A percentile compares a stretch with the other conserved stretches of the same genome.
phyloP scores from a whole-genome alignment of 352 stramenopile species.

The Peronospora destructor region DNA sequence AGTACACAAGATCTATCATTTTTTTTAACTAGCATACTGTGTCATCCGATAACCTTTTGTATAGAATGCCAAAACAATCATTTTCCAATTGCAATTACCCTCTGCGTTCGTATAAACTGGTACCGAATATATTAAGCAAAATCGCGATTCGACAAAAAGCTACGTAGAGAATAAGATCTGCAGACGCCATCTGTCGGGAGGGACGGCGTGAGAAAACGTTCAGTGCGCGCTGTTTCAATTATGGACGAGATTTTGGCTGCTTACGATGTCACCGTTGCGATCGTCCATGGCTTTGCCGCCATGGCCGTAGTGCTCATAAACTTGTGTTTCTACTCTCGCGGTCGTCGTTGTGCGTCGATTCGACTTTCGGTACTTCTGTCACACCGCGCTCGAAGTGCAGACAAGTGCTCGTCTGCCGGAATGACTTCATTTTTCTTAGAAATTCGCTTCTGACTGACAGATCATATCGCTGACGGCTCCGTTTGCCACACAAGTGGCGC shows the following conservation, averaged over 20 bases:
- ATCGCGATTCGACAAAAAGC: not conserved
- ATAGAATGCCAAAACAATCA: not conserved
- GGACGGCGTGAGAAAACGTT: conserved; percentile 26
- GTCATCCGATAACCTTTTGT: not conserved
- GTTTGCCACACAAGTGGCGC: conserved; percentile 17
- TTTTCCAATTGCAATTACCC: too few relatives aligned
- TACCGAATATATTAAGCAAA: not conserved
- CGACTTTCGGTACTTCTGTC: not conserved
- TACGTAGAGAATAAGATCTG: conserved; percentile 29
- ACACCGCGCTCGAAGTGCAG: not conserved
- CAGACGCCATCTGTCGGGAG: conserved; percentile 16
- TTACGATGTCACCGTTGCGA: not conserved
- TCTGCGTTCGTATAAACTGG: not conserved
- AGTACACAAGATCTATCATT: conserved; percentile 10
- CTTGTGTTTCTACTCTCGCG: not conserved
- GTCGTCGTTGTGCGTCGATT: not conserved
- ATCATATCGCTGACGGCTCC: conserved; percentile 6
- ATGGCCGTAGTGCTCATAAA: not conserved
- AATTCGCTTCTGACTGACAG: conserved; percentile 24
- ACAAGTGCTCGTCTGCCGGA: conserved; percentile 27
- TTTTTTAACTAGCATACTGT: not conserved
- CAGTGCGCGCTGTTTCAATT: conserved; percentile 12
- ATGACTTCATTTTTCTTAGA: conserved; percentile 16
- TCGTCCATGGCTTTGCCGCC: not conserved
- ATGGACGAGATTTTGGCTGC: not conserved